A percentile compares a stretch with the other conserved stretches of the same genome.
phyloP scores from a whole-genome alignment of 2,329 filamentous ascomycete species.

The Colletotrichum limetticola region DNA sequence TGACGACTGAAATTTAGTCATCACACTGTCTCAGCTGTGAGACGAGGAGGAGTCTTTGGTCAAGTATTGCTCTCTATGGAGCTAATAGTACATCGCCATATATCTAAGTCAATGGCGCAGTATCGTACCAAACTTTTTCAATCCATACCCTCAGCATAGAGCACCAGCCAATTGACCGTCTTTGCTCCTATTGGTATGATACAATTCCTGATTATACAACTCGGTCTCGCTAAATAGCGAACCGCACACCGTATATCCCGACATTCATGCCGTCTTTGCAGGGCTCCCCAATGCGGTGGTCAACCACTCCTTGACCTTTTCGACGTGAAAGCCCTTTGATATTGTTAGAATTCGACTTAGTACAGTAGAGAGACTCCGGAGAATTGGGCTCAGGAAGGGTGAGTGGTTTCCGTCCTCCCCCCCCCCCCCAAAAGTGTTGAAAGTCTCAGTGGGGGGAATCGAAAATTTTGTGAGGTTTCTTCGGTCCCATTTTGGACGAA shows the following conservation, averaged over 20 bases:
- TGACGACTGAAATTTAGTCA: no score
- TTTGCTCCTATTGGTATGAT: conserved; percentile 4
- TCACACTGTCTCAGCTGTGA: neutral
- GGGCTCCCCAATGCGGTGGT: conserved; percentile 3
- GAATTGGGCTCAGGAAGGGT: neutral
- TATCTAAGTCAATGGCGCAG: neutral
- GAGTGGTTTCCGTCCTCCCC: no score
- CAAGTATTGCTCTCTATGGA: neutral
- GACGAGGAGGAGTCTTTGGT: neutral
- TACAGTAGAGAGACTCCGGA: neutral
- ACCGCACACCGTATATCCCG: neutral
- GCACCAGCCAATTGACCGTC: neutral
- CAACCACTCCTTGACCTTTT: conserved; percentile 25
- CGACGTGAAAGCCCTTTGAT: conserved; percentile 22
- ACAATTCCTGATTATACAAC: conserved; percentile 16
- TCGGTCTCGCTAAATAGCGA: neutral
- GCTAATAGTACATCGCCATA: conserved; percentile 9
- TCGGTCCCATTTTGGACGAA: neutral
- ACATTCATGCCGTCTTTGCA: neutral
- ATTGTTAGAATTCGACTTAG: neutral
- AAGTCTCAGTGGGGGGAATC: neutral
- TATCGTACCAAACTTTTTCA: neutral
- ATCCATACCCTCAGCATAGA: neutral
- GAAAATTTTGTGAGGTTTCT: neutral
- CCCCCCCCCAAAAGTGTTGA: neutral